phyloP scores from a whole-genome alignment of 1,284 basidiomycete species.

The Trichosporon sp. region DNA sequence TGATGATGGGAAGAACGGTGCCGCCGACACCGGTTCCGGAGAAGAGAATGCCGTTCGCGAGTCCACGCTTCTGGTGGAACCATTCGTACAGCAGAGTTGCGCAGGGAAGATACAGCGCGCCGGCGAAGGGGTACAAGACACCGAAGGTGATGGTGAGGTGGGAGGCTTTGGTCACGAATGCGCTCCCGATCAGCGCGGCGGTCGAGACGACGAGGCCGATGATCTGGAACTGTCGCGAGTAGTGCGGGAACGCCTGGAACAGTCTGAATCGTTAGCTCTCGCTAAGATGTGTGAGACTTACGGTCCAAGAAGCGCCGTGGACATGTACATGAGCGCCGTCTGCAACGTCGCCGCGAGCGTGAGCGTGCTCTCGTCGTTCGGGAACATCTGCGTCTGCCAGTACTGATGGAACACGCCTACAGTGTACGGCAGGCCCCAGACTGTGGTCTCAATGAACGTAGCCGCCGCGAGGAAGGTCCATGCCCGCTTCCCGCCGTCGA shows the following conservation, averaged over 20 bases:
- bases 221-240: conserved; percentile 37
- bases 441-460: conserved; percentile 47
- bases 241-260: conserved; percentile 43
- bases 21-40: conserved; percentile 54
- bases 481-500: conserved; percentile 50
- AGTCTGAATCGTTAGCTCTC: conserved; percentile 29
- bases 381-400: conserved; percentile 47
- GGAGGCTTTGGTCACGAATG: conserved; percentile 48
- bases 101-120: conserved; percentile 52
- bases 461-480: conserved; percentile 53
- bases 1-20: conserved; percentile 51
- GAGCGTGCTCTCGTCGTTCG: conserved; percentile 38
- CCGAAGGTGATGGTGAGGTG: conserved; percentile 53
- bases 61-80: conserved; percentile 51
- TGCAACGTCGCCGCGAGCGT: conserved; percentile 54
- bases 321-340: conserved; percentile 53
- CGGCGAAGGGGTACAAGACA: conserved; percentile 48
- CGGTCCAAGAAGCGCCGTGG: conserved; percentile 45
- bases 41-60: conserved; percentile 54
- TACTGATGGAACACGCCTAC: conserved; percentile 54
- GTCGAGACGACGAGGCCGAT: conserved; percentile 40
- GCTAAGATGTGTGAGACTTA: conserved; percentile 32
- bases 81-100: conserved; percentile 54
- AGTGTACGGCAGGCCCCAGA: conserved; percentile 55
- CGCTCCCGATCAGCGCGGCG: conserved; percentile 40